Percentiles rank a stretch among this genome's conserved stretches.
Evolutionary conservation across 2,329 filamentous ascomycete genomes (phyloP).

Genomic region (Pyricularia grisea): DNA sequence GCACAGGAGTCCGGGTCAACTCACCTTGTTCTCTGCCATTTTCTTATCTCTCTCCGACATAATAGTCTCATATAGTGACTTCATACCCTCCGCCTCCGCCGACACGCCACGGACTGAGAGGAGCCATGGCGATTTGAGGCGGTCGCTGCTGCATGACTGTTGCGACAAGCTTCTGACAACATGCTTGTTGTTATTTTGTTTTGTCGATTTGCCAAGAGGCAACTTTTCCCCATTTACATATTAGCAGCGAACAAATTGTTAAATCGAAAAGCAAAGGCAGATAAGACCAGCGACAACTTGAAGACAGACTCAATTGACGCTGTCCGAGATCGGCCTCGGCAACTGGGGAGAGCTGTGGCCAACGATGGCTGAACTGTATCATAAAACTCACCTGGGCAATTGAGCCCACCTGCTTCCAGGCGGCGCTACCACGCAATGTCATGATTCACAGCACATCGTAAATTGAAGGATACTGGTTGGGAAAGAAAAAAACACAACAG

Average conservation of each 20-base stretch:
- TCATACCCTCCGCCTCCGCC: not conserved
- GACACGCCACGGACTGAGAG: not conserved
- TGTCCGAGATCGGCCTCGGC: slow-evolving; percentile 3
- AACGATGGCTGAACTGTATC: not conserved
- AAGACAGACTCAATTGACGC: not conserved
- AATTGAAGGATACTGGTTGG: not conserved
- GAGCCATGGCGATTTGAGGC: not conserved
- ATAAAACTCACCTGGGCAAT: slow-evolving; percentile 20
- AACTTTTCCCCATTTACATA: not conserved
- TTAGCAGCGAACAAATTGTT: not conserved
- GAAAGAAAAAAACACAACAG: not conserved
- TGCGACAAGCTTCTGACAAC: not conserved
- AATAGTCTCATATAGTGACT: not conserved
- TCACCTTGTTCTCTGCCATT: not conserved
- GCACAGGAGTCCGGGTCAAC: not conserved
- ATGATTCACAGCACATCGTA: slow-evolving; percentile 2
- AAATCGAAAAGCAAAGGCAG: not conserved
- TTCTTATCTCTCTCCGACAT: not conserved
- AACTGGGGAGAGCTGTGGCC: not conserved
- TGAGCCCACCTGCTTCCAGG: slow-evolving; percentile 28
- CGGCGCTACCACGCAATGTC: slow-evolving; percentile 14
- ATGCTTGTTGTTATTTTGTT: not conserved
- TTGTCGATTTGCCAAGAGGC: not conserved
- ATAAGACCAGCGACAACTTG: not conserved
- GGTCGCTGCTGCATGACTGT: not conserved